A percentile compares a stretch with the other conserved stretches of the same genome.
Conservation (phyloP, 768 basidiomycete genomes). For the Russula dissimulans region DNA sequence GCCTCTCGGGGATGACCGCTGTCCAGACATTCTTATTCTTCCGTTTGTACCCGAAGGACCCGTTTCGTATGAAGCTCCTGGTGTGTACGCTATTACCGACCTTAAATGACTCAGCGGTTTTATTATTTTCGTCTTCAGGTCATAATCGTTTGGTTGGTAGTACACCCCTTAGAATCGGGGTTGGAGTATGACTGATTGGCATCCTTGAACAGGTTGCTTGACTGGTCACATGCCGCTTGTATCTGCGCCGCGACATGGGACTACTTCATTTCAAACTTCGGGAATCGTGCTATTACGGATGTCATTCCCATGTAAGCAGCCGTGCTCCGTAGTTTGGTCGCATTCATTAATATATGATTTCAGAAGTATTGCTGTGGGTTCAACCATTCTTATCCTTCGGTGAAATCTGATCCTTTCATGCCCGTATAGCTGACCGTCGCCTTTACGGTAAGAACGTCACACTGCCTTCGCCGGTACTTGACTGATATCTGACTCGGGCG, state of each 20-base stretch:
- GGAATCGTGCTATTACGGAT: background rate
- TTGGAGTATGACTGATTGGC: background rate
- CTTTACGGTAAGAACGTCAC: background rate
- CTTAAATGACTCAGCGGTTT: background rate
- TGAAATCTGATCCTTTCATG: background rate
- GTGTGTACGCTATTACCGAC: background rate
- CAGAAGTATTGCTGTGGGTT: background rate
- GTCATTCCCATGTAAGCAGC: background rate
- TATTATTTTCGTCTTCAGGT: background rate
- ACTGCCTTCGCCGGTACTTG: no score
- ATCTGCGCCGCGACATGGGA: slow-evolving; percentile 11
- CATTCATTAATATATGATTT: background rate
- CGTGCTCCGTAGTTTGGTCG: background rate
- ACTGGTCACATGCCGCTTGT: slow-evolving; percentile 1
- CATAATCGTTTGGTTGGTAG: background rate
- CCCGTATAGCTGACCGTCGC: slow-evolving; percentile 6
- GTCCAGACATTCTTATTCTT: slow-evolving; percentile 12
- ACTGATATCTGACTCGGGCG: background rate
- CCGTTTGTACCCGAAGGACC: slow-evolving; percentile 8
- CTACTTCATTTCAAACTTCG: slow-evolving; percentile 8
- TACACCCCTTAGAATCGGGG: background rate
- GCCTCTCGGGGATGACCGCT: slow-evolving; percentile 4
- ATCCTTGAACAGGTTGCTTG: background rate
- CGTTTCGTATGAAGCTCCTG: background rate
- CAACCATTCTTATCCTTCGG: background rate